Conservation (phyloP, 108 stramenopile genomes). For the Nitzschia sp. region DNA sequence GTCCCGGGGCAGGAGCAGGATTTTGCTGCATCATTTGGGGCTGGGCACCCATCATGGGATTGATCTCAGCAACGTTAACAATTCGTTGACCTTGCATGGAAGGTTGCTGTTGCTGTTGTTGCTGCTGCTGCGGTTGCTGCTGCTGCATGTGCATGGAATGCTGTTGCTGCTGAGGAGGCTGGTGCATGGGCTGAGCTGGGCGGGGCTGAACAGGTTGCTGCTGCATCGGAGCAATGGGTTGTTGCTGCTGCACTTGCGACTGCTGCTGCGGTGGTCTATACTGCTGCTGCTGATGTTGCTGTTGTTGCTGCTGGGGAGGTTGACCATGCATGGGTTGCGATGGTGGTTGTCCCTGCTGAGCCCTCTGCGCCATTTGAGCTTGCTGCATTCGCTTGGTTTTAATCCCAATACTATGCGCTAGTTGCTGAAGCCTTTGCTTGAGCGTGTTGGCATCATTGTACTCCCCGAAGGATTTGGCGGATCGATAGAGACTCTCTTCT, state of each 20-base stretch:
- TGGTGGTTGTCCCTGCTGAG: constrained; percentile 26
- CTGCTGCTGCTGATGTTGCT: constrained; percentile 46
- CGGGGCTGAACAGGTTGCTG: constrained; percentile 28
- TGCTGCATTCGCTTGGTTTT: constrained; percentile 77
- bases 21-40: constrained; percentile 22
- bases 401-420: constrained; percentile 91
- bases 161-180: constrained; percentile 34
- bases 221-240: constrained; percentile 33
- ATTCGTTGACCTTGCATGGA: constrained; percentile 50
- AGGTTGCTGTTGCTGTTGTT: constrained; percentile 33
- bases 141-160: constrained; percentile 41
- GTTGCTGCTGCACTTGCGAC: constrained; percentile 43
- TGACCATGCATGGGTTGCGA: constrained; percentile 20
- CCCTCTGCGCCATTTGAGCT: constrained; percentile 37
- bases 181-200: constrained; percentile 23
- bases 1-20: constrained; percentile 28
- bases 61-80: constrained; percentile 80
- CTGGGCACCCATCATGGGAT: constrained; percentile 60
- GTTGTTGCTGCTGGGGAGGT: constrained; percentile 35
- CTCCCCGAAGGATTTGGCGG: constrained; percentile 84
- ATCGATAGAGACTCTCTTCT: constrained; percentile 91
- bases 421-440: constrained; percentile 89
- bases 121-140: constrained; percentile 52
- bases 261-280: constrained; percentile 40
- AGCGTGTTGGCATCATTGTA: constrained; percentile 90